Percentiles rank a stretch among this genome's conserved stretches.
Conservation (phyloP, 345 rosid genomes). For the Brassica napus region DNA sequence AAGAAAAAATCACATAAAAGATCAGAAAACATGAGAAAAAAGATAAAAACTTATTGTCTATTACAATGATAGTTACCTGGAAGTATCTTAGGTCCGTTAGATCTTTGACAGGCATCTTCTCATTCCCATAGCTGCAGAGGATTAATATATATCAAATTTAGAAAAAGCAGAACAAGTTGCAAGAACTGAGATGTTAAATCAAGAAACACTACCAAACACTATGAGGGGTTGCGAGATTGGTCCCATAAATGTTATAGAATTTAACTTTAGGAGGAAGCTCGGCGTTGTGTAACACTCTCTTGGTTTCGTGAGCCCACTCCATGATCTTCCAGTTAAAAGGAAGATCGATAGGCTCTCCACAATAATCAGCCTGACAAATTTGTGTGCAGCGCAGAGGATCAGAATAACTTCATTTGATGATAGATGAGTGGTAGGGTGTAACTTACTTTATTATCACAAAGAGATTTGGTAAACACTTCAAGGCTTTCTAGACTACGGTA, state of each 20-base stretch:
- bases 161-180: slow-evolving; percentile 8
- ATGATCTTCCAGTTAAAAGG: slow-evolving; percentile 86
- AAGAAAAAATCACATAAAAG: not conserved
- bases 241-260: slow-evolving; percentile 94
- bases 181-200: slow-evolving; percentile 2
- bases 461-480: slow-evolving; percentile 65
- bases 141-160: not conserved
- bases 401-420: not conserved
- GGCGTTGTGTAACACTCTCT: slow-evolving; percentile 51
- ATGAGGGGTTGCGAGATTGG: slow-evolving; percentile 80
- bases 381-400: not conserved
- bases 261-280: slow-evolving; percentile 82
- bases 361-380: slow-evolving; percentile 56
- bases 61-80: slow-evolving; percentile 49
- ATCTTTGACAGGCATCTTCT: slow-evolving; percentile 67
- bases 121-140: slow-evolving; percentile 79
- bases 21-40: slow-evolving; percentile 14
- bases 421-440: not conserved
- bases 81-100: slow-evolving; percentile 55
- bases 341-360: slow-evolving; percentile 62
- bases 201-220: slow-evolving; percentile 72
- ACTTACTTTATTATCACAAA: slow-evolving; percentile 71
- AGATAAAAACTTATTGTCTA: not conserved
- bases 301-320: slow-evolving; percentile 84
- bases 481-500: slow-evolving; percentile 58